Evolutionary conservation across 345 rosid species (phyloP), one percentile per base, ranked within the genome.

Genomic region (Capsella bursapastoris): DNA sequence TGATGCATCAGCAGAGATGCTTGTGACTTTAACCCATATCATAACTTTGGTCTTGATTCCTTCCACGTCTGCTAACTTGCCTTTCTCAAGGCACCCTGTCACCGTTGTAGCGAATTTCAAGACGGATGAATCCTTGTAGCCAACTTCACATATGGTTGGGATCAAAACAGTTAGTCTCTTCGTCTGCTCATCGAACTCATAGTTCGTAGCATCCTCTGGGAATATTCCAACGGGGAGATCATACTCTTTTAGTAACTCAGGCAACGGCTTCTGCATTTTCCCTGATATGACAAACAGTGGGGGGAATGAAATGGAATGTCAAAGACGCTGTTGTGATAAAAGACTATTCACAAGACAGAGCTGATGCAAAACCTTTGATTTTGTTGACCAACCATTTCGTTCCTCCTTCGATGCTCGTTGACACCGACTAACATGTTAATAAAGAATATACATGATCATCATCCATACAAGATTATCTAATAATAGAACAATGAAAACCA

Each of bases 301-400:
- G 13, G 31, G 53, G 11, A 18, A 13, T 18, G 4, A 66, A 51
- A 13, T 18, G 25, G 5, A 53, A 11, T 35, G 25, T 35, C 52
- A 37, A 40, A 16, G 6, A 1, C 8, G 6, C 6, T 13, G 34
- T 34, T 34, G 37, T 7, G 41, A 9, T 34, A 37, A 13, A 41
- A 8, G 1, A 29, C 5, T n/a, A 5, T 2, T 32, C 8, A 22
- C 34, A 8, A 37, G 10, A 38, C 3, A 8, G 3, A 38, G 2
- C 52, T 22, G 25, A 48, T 9, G 5, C 70, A 35, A 22, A 68
- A 89, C 48, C 99, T 95, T 92, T 95, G 49, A 95, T 45, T 80
- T 90, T 95, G 87, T 89, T 92, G 74, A 95, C 98, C 80, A 92
- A 40, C 97, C 98, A 92, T 81, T 85, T 95, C 11, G 98, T 79